These are phyloP conservation scores for Apodospora peruviana DNA, from an alignment of 495 filamentous ascomycete genomes.

Conservation along the genomic window DNA sequence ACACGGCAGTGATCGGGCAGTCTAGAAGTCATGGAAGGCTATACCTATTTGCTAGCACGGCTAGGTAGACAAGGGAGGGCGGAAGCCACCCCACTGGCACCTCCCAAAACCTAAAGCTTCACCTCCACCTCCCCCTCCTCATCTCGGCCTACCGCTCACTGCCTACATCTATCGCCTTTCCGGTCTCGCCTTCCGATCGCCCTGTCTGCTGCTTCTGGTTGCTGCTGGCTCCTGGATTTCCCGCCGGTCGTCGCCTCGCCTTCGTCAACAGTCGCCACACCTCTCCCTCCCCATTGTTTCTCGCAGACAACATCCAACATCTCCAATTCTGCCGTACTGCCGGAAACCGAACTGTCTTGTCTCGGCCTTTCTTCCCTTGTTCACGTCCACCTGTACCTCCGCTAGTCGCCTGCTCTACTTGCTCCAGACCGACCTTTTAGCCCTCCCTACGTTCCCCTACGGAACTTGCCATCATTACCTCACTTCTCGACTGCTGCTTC, in stretches of 20 bases:
- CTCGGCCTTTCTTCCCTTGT: constrained; percentile 11
- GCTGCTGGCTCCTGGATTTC: background rate
- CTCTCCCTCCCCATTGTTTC: background rate
- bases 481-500: background rate
- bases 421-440: background rate
- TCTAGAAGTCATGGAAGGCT: background rate
- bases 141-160: background rate
- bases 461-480: too few relatives aligned
- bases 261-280: constrained; percentile 1
- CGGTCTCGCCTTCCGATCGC: background rate
- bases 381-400: background rate
- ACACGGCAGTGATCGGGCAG: too few relatives aligned
- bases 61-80: too few relatives aligned
- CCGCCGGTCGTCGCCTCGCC: background rate
- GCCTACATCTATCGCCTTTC: constrained; percentile 7
- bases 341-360: constrained; percentile 4
- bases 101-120: constrained; percentile 31
- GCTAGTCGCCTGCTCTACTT: background rate
- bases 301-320: background rate
- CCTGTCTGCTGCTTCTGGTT: background rate
- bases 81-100: constrained; percentile 28
- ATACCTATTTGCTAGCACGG: too few relatives aligned
- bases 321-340: background rate
- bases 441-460: background rate
- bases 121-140: constrained; percentile 16